Conservation (phyloP, 371 early-diverging fungal genomes). For the Circinella minor region DNA sequence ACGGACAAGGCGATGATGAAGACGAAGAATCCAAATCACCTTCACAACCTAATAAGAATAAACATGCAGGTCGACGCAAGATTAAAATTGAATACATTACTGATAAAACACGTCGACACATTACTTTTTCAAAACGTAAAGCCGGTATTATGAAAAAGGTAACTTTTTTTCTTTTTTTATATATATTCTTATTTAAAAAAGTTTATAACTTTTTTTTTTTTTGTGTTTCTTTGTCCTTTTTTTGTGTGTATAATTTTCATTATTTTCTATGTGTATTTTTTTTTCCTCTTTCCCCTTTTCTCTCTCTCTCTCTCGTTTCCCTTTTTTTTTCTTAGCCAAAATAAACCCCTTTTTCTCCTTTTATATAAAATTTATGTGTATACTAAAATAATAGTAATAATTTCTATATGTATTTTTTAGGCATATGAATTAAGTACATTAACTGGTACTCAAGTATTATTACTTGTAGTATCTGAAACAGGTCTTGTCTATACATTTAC, state of each 20-base stretch:
- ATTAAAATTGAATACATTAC: conserved; percentile 95
- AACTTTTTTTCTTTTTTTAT: not conserved
- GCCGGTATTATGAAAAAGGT: conserved; percentile 98
- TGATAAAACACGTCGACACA: conserved; percentile 90
- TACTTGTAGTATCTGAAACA: conserved; percentile 96
- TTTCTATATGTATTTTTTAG: conserved; percentile 36
- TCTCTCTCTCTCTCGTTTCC: too few relatives aligned
- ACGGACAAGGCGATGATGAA: conserved; percentile 3
- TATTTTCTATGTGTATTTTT: not conserved
- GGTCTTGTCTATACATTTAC: conserved; percentile 99
- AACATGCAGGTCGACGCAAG: conserved; percentile 82
- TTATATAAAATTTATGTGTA: too few relatives aligned
- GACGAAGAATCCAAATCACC: not conserved
- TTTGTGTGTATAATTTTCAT: too few relatives aligned
- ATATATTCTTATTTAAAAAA: too few relatives aligned
- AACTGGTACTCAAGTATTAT: conserved; percentile 96
- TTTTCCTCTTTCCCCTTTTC: not conserved
- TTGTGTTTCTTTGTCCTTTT: too few relatives aligned
- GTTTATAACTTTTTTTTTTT: too few relatives aligned
- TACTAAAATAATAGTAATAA: too few relatives aligned
- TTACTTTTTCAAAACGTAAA: conserved; percentile 97
- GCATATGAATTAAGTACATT: conserved; percentile 96
- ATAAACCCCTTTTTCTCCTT: not conserved
- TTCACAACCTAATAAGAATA: conserved; percentile 21
- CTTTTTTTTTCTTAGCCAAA: too few relatives aligned